A percentile compares a stretch with the other conserved stretches of the same genome.
phyloP scores from a whole-genome alignment of 768 basidiomycete species.

The Leccinellum rugosiceps region DNA sequence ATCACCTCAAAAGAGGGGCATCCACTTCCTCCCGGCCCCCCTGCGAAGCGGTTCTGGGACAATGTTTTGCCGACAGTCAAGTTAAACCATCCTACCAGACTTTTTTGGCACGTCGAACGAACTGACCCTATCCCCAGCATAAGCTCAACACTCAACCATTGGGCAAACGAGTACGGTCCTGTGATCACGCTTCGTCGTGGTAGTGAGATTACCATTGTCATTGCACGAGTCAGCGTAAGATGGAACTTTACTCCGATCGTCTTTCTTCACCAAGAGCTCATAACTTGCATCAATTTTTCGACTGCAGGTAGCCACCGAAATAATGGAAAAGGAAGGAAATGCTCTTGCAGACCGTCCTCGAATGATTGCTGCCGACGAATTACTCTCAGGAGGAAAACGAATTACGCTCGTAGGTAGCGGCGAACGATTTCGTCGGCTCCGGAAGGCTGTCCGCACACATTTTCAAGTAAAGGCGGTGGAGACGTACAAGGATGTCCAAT shows the following conservation, averaged over 20 bases:
- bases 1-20: constrained; percentile 4
- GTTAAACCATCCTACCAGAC: not conserved
- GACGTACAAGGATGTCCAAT: constrained; percentile 43
- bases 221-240: constrained; percentile 19
- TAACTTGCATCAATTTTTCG: not conserved
- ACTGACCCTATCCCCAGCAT: constrained; percentile 6
- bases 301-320: constrained; percentile 48
- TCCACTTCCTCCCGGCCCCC: constrained; percentile 18
- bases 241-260: not conserved
- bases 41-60: constrained; percentile 6
- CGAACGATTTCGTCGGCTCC: constrained; percentile 52
- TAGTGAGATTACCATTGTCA: constrained; percentile 11
- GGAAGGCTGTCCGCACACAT: constrained; percentile 52
- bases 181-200: constrained; percentile 55
- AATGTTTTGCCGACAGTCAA: constrained; percentile 5
- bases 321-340: constrained; percentile 61
- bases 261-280: not conserved
- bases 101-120: not conserved
- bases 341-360: constrained; percentile 47
- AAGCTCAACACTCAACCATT: constrained; percentile 41
- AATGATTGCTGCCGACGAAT: constrained; percentile 52
- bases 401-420: constrained; percentile 47
- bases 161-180: constrained; percentile 57
- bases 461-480: constrained; percentile 47
- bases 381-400: constrained; percentile 54